Conservation (phyloP, 305 asterid species). For the Petunia hybrid region DNA sequence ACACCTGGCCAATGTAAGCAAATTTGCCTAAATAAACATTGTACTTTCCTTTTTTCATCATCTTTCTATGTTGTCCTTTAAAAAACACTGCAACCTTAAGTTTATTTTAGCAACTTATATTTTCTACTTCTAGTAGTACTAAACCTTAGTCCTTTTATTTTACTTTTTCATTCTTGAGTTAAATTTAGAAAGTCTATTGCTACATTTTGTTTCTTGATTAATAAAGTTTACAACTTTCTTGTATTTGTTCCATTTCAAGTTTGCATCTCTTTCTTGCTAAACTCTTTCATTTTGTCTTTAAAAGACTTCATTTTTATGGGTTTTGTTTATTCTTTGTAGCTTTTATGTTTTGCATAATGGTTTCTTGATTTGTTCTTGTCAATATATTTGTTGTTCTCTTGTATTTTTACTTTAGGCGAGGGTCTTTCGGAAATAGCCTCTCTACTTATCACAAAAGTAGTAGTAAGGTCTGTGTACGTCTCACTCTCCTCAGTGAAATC, state of each 20-base stretch:
- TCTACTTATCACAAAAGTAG: too few species aligned
- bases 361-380: conserved; percentile 28
- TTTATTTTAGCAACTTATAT: not conserved
- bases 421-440: too few species aligned
- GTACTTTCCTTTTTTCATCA: not conserved
- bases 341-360: conserved; percentile 7
- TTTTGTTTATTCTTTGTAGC: not conserved
- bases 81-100: not conserved
- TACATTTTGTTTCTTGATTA: not conserved
- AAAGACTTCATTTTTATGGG: not conserved
- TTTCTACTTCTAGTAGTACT: not conserved
- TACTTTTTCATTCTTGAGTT: conserved; percentile 10
- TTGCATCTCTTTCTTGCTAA: not conserved
- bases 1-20: conserved; percentile 28
- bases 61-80: not conserved
- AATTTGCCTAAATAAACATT: conserved; percentile 10
- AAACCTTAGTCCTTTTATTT: not conserved
- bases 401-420: too few species aligned
- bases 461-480: too few species aligned
- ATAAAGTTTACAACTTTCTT: not conserved
- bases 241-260: not conserved
- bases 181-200: not conserved
- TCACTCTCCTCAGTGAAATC: too few species aligned
- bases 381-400: too few species aligned
- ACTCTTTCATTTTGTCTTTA: not conserved